A percentile compares a stretch with the other conserved stretches of the same genome.
Conservation (phyloP, 768 basidiomycete genomes). For the Lactifluus subvellereus region DNA sequence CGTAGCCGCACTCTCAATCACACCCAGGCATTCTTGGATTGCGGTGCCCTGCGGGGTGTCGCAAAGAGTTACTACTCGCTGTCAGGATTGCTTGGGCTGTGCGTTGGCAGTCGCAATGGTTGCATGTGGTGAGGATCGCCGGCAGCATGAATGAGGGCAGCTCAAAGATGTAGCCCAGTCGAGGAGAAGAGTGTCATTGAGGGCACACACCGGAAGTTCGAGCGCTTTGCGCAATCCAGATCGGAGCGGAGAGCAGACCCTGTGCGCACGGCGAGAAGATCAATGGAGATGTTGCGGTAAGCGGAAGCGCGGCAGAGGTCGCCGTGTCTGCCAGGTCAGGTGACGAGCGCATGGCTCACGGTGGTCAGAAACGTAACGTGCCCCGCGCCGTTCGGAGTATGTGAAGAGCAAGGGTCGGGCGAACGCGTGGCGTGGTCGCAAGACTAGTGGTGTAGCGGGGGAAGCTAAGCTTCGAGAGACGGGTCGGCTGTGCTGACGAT, state of each 20-base stretch:
- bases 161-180: background rate
- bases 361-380: conserved; percentile 21
- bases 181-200: conserved; percentile 5
- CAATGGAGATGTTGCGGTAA: conserved; percentile 1
- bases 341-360: background rate
- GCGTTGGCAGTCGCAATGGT: conserved; percentile 16
- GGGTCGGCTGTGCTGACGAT: conserved; percentile 11
- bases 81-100: conserved; percentile 7
- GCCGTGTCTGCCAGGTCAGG: background rate
- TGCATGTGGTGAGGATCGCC: conserved; percentile 5
- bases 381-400: conserved; percentile 6
- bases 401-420: conserved; percentile 19
- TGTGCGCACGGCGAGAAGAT: conserved; percentile 11
- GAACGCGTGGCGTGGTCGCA: conserved; percentile 14
- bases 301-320: conserved; percentile 14
- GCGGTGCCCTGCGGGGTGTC: conserved; percentile 13
- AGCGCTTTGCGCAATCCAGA: background rate
- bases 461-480: conserved; percentile 17
- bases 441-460: conserved; percentile 21
- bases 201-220: conserved; percentile 8
- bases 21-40: conserved; percentile 5
- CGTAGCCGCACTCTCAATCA: conserved; percentile 11
- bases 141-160: conserved; percentile 10
- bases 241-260: conserved; percentile 20
- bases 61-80: conserved; percentile 23